Percentiles rank a stretch among this genome's conserved stretches.
Conservation (phyloP, 192 early-diverging fungal species). For the Podila minutissima region DNA sequence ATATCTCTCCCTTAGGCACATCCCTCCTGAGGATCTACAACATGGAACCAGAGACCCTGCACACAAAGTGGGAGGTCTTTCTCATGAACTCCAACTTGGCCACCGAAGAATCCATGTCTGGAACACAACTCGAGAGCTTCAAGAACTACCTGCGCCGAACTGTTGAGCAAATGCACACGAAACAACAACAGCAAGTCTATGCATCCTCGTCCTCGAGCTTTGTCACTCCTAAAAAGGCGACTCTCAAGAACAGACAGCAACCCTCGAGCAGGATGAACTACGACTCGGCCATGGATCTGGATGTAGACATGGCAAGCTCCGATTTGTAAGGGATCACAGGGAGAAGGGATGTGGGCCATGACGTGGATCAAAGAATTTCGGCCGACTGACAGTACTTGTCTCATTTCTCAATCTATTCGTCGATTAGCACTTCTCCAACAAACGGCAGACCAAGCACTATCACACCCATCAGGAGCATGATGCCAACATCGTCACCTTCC, state of each 20-base stretch:
- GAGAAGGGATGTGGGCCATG: not conserved
- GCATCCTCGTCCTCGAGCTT: constrained; percentile 17
- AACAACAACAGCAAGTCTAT: constrained; percentile 1
- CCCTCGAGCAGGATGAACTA: constrained; percentile 5
- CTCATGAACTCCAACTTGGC: constrained; percentile 23
- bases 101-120: constrained; percentile 17
- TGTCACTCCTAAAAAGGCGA: constrained; percentile 15
- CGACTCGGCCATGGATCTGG: constrained; percentile 8
- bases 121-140: constrained; percentile 31
- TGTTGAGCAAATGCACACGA: constrained; percentile 20
- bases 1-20: constrained; percentile 10
- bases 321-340: constrained; percentile 9
- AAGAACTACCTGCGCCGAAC: constrained; percentile 29
- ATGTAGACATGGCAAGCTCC: not conserved
- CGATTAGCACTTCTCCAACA: not conserved
- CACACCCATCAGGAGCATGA: not conserved
- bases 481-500: not conserved
- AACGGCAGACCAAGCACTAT: not conserved
- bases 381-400: too few relatives aligned
- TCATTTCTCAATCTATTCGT: not conserved
- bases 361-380: not conserved
- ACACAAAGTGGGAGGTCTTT: constrained; percentile 49
- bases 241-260: constrained; percentile 25
- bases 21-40: constrained; percentile 28
- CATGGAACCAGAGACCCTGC: constrained; percentile 28